These are phyloP conservation scores for Acanthochlamys bracteata DNA, from an alignment of 106 monocot species.

Conservation along the genomic window DNA sequence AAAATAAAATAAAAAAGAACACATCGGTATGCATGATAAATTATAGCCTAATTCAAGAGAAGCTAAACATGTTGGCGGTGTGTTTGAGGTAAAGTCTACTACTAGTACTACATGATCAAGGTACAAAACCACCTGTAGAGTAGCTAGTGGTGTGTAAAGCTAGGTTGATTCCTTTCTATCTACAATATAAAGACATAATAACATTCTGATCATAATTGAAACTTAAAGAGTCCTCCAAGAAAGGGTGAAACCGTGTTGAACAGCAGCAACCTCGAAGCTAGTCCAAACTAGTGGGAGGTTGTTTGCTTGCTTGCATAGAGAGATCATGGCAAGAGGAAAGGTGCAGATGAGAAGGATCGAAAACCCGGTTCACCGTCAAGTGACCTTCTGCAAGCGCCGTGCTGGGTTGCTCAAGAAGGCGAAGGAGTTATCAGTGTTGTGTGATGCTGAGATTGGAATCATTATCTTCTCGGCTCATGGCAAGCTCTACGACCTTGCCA, in stretches of 20 bases:
- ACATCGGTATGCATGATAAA: no score
- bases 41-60: no score
- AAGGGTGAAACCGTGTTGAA: neutral
- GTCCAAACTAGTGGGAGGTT: conserved; percentile 20
- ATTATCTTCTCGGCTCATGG: conserved; percentile 15
- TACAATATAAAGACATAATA: neutral
- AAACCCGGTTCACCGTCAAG: conserved; percentile 13
- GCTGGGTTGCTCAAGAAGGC: conserved; percentile 17
- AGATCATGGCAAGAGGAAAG: conserved; percentile 10
- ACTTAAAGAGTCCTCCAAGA: neutral
- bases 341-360: conserved; percentile 19
- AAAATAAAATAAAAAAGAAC: no score
- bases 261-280: conserved; percentile 15
- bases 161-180: neutral
- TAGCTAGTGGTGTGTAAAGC: no score
- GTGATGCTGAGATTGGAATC: conserved; percentile 17
- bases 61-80: no score
- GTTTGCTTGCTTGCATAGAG: neutral
- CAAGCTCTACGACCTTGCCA: conserved; percentile 17
- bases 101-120: no score
- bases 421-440: conserved; percentile 14
- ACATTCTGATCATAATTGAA: neutral
- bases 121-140: no score
- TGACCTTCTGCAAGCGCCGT: conserved; percentile 17
- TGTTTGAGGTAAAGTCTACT: no score